These are phyloP conservation scores for Andalucia godoyi DNA, from an alignment of 78 protist genomes.

Conservation along the genomic window DNA sequence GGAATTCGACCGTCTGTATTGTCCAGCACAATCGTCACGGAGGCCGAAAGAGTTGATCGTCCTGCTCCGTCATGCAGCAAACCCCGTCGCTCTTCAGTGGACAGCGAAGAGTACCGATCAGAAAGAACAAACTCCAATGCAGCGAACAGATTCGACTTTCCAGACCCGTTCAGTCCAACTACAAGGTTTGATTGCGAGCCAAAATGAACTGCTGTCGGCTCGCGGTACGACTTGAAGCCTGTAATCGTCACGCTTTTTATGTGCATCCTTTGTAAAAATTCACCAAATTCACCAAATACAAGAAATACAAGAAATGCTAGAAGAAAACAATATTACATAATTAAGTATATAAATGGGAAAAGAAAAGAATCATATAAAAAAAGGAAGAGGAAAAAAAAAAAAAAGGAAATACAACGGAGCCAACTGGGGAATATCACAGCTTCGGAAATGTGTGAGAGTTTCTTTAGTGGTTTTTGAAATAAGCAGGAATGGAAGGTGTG, in stretches of 20 bases:
- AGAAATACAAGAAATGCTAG: too few relatives aligned
- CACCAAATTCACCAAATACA: neutral
- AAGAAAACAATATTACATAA: too few relatives aligned
- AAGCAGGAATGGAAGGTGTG: too few relatives aligned
- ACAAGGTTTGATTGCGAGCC: constrained; percentile 14
- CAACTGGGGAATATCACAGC: too few relatives aligned
- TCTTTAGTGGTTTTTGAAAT: too few relatives aligned
- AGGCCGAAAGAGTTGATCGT: constrained; percentile 53
- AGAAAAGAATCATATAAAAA: too few relatives aligned
- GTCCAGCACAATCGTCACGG: constrained; percentile 87
- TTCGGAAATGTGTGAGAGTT: too few relatives aligned
- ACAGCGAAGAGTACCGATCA: constrained; percentile 20
- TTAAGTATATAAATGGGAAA: too few relatives aligned
- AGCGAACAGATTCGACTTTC: constrained; percentile 70
- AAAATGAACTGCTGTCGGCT: constrained; percentile 14
- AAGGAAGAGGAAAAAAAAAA: too few relatives aligned
- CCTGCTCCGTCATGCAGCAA: constrained; percentile 68
- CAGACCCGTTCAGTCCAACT: constrained; percentile 71
- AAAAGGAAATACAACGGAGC: too few relatives aligned
- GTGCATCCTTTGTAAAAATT: constrained; percentile 29
- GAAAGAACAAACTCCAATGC: constrained; percentile 82
- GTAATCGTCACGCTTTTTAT: constrained; percentile 22
- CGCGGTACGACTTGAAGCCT: constrained; percentile 52
- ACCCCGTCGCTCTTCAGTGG: constrained; percentile 34
- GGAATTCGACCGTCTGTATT: constrained; percentile 85